Conservation (phyloP, 768 basidiomycete species). For the Lactifluus pinguis region DNA sequence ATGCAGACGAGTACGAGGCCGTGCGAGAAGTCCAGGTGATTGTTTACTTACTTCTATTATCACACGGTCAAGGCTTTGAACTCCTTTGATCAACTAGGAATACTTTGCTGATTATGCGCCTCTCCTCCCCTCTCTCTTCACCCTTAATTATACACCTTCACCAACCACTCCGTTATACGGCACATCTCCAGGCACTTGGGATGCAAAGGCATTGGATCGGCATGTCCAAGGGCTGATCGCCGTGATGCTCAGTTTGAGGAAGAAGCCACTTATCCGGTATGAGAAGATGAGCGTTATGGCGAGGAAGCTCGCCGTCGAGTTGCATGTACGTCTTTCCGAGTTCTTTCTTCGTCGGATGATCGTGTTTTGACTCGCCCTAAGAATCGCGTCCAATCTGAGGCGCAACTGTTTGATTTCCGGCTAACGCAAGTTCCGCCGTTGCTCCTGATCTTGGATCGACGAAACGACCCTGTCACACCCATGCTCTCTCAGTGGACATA, state of each 20-base stretch:
- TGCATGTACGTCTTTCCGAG: slow-evolving; percentile 50
- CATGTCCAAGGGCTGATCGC: slow-evolving; percentile 75
- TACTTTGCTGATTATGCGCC: slow-evolving; percentile 96
- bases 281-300: slow-evolving; percentile 92
- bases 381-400: slow-evolving; percentile 75
- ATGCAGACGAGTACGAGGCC: slow-evolving; percentile 92
- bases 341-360: background rate
- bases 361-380: slow-evolving; percentile 26
- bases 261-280: slow-evolving; percentile 90
- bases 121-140: slow-evolving; percentile 77
- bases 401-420: slow-evolving; percentile 86
- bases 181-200: slow-evolving; percentile 63
- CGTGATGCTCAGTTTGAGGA: slow-evolving; percentile 88
- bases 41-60: background rate
- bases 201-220: slow-evolving; percentile 62
- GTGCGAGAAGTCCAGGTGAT: slow-evolving; percentile 93
- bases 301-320: slow-evolving; percentile 76
- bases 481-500: slow-evolving; percentile 98
- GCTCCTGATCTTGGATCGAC: slow-evolving; percentile 84
- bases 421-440: slow-evolving; percentile 82
- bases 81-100: slow-evolving; percentile 47
- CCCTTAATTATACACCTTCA: slow-evolving; percentile 69
- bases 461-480: slow-evolving; percentile 97
- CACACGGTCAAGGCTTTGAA: slow-evolving; percentile 13
- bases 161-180: slow-evolving; percentile 60